These are phyloP conservation scores for Metrosideros polymorpha DNA, from an alignment of 441 rosid species.

Conservation along the genomic window DNA sequence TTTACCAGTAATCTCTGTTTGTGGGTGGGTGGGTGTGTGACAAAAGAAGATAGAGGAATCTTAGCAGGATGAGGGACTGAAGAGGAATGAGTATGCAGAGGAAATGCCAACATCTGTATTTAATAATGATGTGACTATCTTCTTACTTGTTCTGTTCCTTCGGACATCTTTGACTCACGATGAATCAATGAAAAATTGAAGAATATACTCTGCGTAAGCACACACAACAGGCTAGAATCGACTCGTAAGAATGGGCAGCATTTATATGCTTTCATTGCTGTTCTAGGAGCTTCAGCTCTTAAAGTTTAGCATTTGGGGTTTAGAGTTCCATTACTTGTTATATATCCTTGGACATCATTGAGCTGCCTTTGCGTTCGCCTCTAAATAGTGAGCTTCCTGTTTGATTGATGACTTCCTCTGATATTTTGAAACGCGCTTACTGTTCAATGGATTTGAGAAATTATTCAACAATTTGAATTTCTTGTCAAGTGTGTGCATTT, in stretches of 20 bases:
- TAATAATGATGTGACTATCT: background rate
- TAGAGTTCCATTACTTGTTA: background rate
- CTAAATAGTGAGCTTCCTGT: background rate
- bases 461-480: background rate
- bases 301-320: background rate
- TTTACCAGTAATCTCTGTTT: background rate
- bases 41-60: background rate
- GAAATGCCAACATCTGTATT: background rate
- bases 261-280: background rate
- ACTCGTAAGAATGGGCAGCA: no score
- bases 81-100: background rate
- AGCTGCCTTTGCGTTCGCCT: background rate
- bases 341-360: background rate
- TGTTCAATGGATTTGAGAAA: background rate
- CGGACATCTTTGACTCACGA: background rate
- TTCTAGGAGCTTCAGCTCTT: background rate
- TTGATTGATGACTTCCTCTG: background rate
- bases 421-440: background rate
- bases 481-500: background rate
- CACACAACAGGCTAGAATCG: no score
- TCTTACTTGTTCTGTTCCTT: background rate
- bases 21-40: background rate
- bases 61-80: background rate
- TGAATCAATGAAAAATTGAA: background rate
- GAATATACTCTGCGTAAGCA: background rate